Conservation (phyloP, 257 asterid species). For the Gynochthodes officinalis region DNA sequence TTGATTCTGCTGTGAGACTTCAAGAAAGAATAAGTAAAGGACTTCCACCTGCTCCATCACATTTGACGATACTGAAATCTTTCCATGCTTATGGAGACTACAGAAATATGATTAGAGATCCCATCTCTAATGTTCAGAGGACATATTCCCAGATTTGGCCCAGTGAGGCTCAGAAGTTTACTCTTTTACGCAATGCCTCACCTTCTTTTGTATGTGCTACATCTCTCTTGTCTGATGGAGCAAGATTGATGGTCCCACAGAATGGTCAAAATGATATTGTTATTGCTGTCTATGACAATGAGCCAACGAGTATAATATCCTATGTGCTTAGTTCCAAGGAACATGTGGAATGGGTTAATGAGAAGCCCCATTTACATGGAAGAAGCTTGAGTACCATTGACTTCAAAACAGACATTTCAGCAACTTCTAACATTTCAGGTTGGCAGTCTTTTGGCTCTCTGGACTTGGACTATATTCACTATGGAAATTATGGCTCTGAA, state of each 20-base stretch:
- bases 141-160: conserved; percentile 51
- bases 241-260: conserved; percentile 59
- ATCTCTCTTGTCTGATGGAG: conserved; percentile 72
- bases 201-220: conserved; percentile 48
- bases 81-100: conserved; percentile 93
- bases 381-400: conserved; percentile 33
- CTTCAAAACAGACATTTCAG: conserved; percentile 34
- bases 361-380: conserved; percentile 34
- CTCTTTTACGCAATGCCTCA: conserved; percentile 32
- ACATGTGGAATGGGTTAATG: conserved; percentile 53
- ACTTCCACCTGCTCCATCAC: conserved; percentile 60
- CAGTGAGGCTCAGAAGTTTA: conserved; percentile 47
- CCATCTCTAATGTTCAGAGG: conserved; percentile 48
- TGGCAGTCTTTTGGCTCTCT: conserved; percentile 71
- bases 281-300: conserved; percentile 67
- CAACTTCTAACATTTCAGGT: conserved; percentile 48
- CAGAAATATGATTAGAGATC: conserved; percentile 79
- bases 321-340: conserved; percentile 71
- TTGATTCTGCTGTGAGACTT: conserved; percentile 80
- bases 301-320: conserved; percentile 85
- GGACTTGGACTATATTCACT: conserved; percentile 56
- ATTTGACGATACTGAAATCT: conserved; percentile 54
- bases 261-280: conserved; percentile 44
- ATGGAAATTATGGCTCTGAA: conserved; percentile 52
- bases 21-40: conserved; percentile 68